phyloP scores from a whole-genome alignment of 768 basidiomycete genomes.

The Phlegmacium glaucopus region DNA sequence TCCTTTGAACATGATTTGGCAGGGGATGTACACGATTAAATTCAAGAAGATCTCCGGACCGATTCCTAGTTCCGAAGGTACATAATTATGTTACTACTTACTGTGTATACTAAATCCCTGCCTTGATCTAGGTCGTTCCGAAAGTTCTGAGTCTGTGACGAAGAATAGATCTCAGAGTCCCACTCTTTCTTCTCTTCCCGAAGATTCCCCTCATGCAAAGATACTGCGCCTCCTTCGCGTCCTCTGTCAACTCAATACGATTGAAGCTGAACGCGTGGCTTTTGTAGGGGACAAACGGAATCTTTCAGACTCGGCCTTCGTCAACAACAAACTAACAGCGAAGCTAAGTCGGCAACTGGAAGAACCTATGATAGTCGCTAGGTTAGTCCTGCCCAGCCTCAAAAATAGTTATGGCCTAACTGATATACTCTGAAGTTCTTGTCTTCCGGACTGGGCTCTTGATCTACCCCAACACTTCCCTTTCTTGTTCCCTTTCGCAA shows the following conservation, averaged over 20 bases:
- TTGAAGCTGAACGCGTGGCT: constrained; percentile 60
- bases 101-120: not conserved
- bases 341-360: constrained; percentile 97
- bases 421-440: constrained; percentile 54
- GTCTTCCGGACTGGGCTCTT: constrained; percentile 95
- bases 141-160: constrained; percentile 38
- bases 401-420: not conserved
- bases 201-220: constrained; percentile 83
- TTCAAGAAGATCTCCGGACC: constrained; percentile 92
- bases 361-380: constrained; percentile 98
- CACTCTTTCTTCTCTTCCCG: constrained; percentile 73
- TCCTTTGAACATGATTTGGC: constrained; percentile 78
- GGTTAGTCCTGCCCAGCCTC: constrained; percentile 44
- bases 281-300: constrained; percentile 50
- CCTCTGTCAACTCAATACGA: constrained; percentile 75
- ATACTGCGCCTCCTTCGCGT: constrained; percentile 89
- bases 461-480: constrained; percentile 96
- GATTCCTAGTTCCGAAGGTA: constrained; percentile 59
- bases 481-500: constrained; percentile 98
- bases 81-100: constrained; percentile 16
- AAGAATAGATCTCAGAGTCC: constrained; percentile 64
- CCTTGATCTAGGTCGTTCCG: constrained; percentile 30
- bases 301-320: constrained; percentile 80
- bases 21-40: constrained; percentile 86
- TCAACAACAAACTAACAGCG: constrained; percentile 97